Conservation (phyloP, 371 early-diverging fungal genomes). For the Mucor mucedo region DNA sequence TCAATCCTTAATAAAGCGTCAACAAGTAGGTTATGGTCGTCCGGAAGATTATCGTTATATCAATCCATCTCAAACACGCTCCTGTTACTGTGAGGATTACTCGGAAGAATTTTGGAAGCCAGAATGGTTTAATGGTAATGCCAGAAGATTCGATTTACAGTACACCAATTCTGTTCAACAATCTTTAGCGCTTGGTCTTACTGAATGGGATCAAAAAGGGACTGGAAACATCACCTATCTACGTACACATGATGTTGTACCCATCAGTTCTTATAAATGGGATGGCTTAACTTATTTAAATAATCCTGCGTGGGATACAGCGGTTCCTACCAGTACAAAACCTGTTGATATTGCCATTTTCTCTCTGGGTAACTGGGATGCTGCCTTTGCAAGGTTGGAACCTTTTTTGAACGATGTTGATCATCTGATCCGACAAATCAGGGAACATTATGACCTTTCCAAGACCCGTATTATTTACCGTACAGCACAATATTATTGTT, state of each 20-base stretch:
- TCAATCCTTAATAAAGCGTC: not conserved
- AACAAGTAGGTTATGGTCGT: constrained; percentile 16
- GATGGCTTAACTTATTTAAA: constrained; percentile 58
- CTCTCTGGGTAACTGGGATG: constrained; percentile 61
- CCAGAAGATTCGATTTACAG: constrained; percentile 27
- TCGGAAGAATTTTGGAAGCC: constrained; percentile 42
- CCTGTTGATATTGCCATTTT: constrained; percentile 36
- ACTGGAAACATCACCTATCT: not conserved
- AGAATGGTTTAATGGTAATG: constrained; percentile 36
- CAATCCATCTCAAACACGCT: constrained; percentile 25
- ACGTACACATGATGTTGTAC: not conserved
- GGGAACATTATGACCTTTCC: constrained; percentile 29
- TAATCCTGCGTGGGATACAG: constrained; percentile 39
- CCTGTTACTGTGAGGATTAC: constrained; percentile 59
- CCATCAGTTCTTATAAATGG: constrained; percentile 49
- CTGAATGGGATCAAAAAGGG: constrained; percentile 26
- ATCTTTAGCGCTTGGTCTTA: constrained; percentile 14
- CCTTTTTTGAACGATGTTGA: constrained; percentile 38
- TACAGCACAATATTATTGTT: constrained; percentile 61
- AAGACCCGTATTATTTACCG: constrained; percentile 50
- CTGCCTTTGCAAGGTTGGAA: constrained; percentile 44
- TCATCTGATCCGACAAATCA: constrained; percentile 32
- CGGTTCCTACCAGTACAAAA: constrained; percentile 23
- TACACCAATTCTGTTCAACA: constrained; percentile 19
- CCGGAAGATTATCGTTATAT: constrained; percentile 13